Evolutionary conservation across 176 grass and related monocot genomes (phyloP), one percentile per base, ranked within the genome.

Genomic region (Musa beccarii): DNA sequence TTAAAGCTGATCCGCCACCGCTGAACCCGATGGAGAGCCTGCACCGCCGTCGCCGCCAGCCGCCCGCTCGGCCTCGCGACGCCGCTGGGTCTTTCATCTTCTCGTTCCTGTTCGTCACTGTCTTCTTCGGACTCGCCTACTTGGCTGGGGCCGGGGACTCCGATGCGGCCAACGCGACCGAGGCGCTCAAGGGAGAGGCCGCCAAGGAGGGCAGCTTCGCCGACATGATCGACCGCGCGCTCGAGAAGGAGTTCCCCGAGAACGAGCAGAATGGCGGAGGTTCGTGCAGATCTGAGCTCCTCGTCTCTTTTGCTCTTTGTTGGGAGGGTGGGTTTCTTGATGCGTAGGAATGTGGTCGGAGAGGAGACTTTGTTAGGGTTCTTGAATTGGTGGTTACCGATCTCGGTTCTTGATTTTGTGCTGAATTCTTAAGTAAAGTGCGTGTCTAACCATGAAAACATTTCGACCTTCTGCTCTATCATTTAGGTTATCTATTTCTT

Each of bases 201-300:
- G 52, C 52, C 65, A 87, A 85, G 77, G 88, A 93, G 61, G 82
- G 81, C 68, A 93, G 88, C 78, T 78, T 98, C 68, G 94, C 94
- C 24, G 94, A 98, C 57, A 98, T 98, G 84, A 93, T 98, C 78
- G 94, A 98, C 83, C 90, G 94, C 66, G 94, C 94, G 67, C 94
- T 98, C 29, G 88, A 93, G 86, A 98, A 98, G 75, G 94, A 98
- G 82, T 98, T 98, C 80, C 85, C 94, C 49, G 94, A 98, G 69
- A 91, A 82, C 75, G 90, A 98, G 71, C 94, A 98, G 88, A 85
- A 80, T 73, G 86, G 88, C 79, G 90, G 90, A 87, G 94, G 94
- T 98, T 78, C 75, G 88, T 98, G 68, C 68, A 79, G 84, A 84
- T 92, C 90, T 89, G 79, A 59, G 0, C 2, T 1, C 54, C 15